Evolutionary conservation across 805 yeast species (phyloP), one percentile per base, ranked within the genome.

Genomic region (Starmera quercuum): DNA sequence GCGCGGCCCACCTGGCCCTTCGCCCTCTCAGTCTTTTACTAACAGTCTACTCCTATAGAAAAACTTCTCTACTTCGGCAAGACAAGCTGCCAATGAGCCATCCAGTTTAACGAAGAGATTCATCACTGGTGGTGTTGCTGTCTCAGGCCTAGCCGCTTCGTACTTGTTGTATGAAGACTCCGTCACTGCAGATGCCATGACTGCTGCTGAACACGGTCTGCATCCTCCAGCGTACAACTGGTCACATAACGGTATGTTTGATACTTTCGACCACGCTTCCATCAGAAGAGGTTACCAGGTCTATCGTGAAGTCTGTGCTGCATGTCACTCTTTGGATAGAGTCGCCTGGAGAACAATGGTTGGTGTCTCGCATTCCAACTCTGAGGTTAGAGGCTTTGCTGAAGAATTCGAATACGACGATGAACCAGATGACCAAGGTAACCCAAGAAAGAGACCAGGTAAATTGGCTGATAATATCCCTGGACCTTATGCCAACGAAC

Each of bases 241-340:
- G 97, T 73, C 95, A 29, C 97, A 90, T 66, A 78, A 74, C 54
- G 97, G 97, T 49, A 83, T 86, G 79, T 74, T 87, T 49, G 80
- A 78, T 50, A 72, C 95, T 35, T 88, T 86, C 49, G 97, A 88
- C 69, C 97, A 88, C 64, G 87, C 86, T 39, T 80, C 95, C 36
- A 84, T 92, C 57, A 84, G 98, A 74, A 87, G 98, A 76, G 98
- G 98, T 51, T 92, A 82, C 80, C 97, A 86, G 63, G 98, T 92
- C 41, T 92, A 92, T 75, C 81, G 87, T 65, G 98, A 92, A 68
- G 98, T 92, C 35, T 92, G 98, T 74, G 95, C 98, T 41, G 92
- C 97, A 36, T 92, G 98, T 67, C 98, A 92, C 68, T 90, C 98
- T 23, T 68, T 92, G 54, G 90, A 88, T 61, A 78, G 95, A 72